A percentile compares a stretch with the other conserved stretches of the same genome.
Evolutionary conservation across 805 yeast genomes (phyloP).

Genomic region (Nadsonia fulvescens): DNA sequence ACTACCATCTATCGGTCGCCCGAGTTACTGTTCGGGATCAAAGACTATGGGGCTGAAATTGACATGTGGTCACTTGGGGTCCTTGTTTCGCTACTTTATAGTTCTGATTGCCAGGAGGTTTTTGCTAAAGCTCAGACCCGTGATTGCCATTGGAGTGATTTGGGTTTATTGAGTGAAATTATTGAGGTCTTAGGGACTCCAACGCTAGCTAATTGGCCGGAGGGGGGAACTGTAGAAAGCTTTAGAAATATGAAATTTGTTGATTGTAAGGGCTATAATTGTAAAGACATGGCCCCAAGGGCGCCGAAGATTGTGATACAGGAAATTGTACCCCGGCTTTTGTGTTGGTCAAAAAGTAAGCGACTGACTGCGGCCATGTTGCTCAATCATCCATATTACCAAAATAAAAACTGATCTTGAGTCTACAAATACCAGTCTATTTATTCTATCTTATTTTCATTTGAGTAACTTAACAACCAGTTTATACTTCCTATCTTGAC

Average conservation of each 20-base stretch:
- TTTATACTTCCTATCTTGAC: too few relatives aligned
- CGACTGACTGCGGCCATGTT: too few relatives aligned
- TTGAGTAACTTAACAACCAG: too few relatives aligned
- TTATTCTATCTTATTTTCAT: too few relatives aligned
- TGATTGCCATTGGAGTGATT: slow-evolving; percentile 31
- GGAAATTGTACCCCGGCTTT: slow-evolving; percentile 4
- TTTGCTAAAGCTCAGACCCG: slow-evolving; percentile 18
- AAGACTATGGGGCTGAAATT: slow-evolving; percentile 32
- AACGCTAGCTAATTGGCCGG: slow-evolving; percentile 11
- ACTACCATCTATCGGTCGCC: slow-evolving; percentile 60
- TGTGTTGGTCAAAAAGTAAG: too few relatives aligned
- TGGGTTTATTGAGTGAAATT: slow-evolving; percentile 36
- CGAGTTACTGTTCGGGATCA: slow-evolving; percentile 46
- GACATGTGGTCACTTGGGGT: slow-evolving; percentile 67
- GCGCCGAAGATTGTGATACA: background rate
- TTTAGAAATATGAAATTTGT: slow-evolving; percentile 8
- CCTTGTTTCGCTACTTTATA: slow-evolving; percentile 33
- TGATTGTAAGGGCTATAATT: slow-evolving; percentile 1
- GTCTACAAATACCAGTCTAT: too few relatives aligned
- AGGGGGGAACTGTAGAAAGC: slow-evolving; percentile 6
- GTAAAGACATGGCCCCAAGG: background rate
- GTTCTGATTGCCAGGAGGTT: slow-evolving; percentile 22
- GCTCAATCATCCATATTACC: too few relatives aligned
- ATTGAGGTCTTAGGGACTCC: slow-evolving; percentile 51
- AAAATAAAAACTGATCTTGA: background rate